Percentiles rank a stretch among this genome's conserved stretches.
These are phyloP conservation scores for Phytopythium oedochilum DNA, from an alignment of 352 stramenopile species.

Conservation along the genomic window DNA sequence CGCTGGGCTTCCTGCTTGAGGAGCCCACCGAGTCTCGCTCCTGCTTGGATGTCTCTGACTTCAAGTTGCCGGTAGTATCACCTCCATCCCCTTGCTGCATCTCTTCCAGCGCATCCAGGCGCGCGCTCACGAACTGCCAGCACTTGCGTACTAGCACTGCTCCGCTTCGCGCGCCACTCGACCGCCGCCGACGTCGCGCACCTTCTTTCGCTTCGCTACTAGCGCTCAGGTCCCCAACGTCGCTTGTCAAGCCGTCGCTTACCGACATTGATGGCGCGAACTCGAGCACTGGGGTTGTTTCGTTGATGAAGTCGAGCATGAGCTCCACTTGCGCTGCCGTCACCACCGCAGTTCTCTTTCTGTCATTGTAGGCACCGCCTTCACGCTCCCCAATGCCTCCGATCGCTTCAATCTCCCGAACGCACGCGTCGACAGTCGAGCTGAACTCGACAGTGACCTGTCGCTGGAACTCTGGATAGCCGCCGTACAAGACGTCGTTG, in stretches of 20 bases:
- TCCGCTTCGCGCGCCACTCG: slow-evolving; percentile 16
- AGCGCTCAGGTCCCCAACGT: no score
- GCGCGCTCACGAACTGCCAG: slow-evolving; percentile 11
- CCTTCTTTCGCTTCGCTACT: slow-evolving; percentile 3
- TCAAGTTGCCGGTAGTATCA: neutral
- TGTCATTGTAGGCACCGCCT: neutral
- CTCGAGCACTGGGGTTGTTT: slow-evolving; percentile 27
- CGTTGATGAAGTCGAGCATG: slow-evolving; percentile 64
- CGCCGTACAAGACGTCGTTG: slow-evolving; percentile 86
- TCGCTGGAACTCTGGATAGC: slow-evolving; percentile 41
- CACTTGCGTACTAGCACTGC: slow-evolving; percentile 41
- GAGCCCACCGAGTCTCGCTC: neutral
- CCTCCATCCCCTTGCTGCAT: neutral
- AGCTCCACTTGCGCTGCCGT: slow-evolving; percentile 33
- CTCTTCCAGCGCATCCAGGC: slow-evolving; percentile 6
- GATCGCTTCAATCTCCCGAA: slow-evolving; percentile 42
- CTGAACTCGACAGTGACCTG: slow-evolving; percentile 48
- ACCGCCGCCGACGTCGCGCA: neutral
- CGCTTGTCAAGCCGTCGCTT: neutral
- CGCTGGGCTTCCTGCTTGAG: slow-evolving; percentile 1
- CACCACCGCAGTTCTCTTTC: neutral
- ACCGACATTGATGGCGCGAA: slow-evolving; percentile 9
- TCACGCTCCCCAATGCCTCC: neutral
- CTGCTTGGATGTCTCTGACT: no score
- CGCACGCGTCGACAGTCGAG: slow-evolving; percentile 40